Percentiles rank a stretch among this genome's conserved stretches.
phyloP scores from a whole-genome alignment of 176 grass and related monocot genomes.

The Triticum urartu region DNA sequence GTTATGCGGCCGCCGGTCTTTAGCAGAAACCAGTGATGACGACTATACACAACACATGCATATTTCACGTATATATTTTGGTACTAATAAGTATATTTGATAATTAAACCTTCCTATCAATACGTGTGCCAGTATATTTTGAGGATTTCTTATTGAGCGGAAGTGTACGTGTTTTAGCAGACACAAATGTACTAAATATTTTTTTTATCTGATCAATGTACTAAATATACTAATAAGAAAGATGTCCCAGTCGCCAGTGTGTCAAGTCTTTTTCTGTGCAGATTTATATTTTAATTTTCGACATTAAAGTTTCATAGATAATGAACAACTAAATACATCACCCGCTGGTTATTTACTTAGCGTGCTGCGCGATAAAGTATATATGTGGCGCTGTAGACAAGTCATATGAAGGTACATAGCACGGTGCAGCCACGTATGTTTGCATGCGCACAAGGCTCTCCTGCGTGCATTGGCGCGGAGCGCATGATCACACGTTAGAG shows the following conservation, averaged over 20 bases:
- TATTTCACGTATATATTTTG: too few species aligned
- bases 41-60: too few species aligned
- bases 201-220: neutral
- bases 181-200: neutral
- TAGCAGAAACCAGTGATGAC: too few species aligned
- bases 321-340: neutral
- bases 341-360: too few species aligned
- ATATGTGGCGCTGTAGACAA: neutral
- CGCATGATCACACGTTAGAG: constrained; percentile 12
- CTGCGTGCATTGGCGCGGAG: constrained; percentile 30
- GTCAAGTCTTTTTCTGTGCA: neutral
- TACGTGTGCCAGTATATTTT: too few species aligned
- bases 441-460: constrained; percentile 16
- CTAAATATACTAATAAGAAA: neutral
- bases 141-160: too few species aligned
- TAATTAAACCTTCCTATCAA: too few species aligned
- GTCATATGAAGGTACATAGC: neutral
- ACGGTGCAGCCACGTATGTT: neutral
- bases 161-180: neutral
- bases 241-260: neutral
- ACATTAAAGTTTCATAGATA: neutral
- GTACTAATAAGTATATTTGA: too few species aligned
- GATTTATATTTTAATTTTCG: neutral
- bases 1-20: too few species aligned
- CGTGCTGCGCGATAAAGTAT: neutral